Conservation (phyloP, 805 yeast species). For the Komagataella kurtzmanii region DNA sequence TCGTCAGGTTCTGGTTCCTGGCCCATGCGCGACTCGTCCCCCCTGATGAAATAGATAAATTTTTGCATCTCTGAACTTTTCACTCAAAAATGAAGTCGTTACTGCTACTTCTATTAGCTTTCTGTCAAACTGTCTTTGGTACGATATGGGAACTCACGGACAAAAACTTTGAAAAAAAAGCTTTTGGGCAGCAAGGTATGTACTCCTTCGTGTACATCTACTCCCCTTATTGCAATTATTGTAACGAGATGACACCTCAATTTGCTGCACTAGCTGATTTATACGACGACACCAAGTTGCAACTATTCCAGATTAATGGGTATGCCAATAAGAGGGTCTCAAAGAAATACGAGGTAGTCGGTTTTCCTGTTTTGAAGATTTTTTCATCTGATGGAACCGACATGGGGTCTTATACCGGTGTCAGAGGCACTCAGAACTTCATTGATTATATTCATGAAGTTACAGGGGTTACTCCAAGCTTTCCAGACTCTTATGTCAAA, state of each 20-base stretch:
- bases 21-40: background rate
- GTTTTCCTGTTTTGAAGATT: slow-evolving; percentile 31
- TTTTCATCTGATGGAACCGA: slow-evolving; percentile 27
- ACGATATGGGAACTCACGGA: slow-evolving; percentile 1
- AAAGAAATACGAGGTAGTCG: slow-evolving; percentile 22
- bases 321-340: slow-evolving; percentile 20
- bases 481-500: slow-evolving; percentile 13
- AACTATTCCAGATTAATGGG: slow-evolving; percentile 22
- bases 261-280: slow-evolving; percentile 28
- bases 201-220: slow-evolving; percentile 11
- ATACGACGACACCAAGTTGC: slow-evolving; percentile 23
- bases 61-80: background rate
- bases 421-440: slow-evolving; percentile 17
- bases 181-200: slow-evolving; percentile 2
- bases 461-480: slow-evolving; percentile 20
- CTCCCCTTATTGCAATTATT: slow-evolving; percentile 29
- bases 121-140: background rate
- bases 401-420: slow-evolving; percentile 22
- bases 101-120: background rate
- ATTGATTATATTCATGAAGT: slow-evolving; percentile 16
- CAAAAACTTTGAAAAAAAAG: background rate
- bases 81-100: background rate
- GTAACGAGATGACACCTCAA: slow-evolving; percentile 30
- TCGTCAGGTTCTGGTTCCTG: no score
- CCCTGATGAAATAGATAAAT: background rate